Percentiles rank a stretch among this genome's conserved stretches.
Evolutionary conservation across 495 filamentous ascomycete genomes (phyloP).

Genomic region (Tuber calosporum): DNA sequence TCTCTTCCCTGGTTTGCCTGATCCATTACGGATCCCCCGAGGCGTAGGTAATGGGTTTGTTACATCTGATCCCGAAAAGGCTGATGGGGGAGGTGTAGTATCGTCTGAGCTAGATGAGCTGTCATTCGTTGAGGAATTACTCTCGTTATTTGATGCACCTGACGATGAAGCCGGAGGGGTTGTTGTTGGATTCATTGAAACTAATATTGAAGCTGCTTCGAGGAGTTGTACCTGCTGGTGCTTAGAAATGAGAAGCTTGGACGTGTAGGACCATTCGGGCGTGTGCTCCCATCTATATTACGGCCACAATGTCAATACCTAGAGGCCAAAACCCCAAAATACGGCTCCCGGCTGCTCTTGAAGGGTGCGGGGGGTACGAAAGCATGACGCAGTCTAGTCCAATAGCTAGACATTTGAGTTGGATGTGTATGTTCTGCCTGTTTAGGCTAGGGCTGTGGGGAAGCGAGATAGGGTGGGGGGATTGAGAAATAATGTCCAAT

Average conservation of each 20-base stretch:
- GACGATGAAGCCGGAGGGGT: slow-evolving; percentile 50
- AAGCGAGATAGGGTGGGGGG: slow-evolving; percentile 41
- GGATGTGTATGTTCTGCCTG: slow-evolving; percentile 19
- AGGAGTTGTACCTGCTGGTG: slow-evolving; percentile 98
- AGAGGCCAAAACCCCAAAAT: not conserved
- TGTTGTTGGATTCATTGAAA: slow-evolving; percentile 72
- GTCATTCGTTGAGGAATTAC: slow-evolving; percentile 36
- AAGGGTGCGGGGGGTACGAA: slow-evolving; percentile 1
- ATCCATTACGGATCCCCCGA: slow-evolving; percentile 35
- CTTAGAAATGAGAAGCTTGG: slow-evolving; percentile 97
- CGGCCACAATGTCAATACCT: slow-evolving; percentile 4
- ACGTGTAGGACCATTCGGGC: slow-evolving; percentile 95
- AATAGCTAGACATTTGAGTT: slow-evolving; percentile 22
- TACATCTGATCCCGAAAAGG: slow-evolving; percentile 28
- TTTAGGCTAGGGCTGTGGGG: slow-evolving; percentile 14
- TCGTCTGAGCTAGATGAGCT: slow-evolving; percentile 56
- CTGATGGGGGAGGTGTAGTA: slow-evolving; percentile 62
- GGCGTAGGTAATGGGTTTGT: slow-evolving; percentile 38
- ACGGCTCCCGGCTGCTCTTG: not conserved
- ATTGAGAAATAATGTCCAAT: slow-evolving; percentile 34
- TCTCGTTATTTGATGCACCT: slow-evolving; percentile 34
- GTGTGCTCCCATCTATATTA: slow-evolving; percentile 89
- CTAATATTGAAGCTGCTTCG: slow-evolving; percentile 88
- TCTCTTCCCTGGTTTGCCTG: slow-evolving; percentile 38
- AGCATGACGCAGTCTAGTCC: slow-evolving; percentile 12